Conservation (phyloP, 1,139 yeast genomes). For the Eremothecium gossypii region DNA sequence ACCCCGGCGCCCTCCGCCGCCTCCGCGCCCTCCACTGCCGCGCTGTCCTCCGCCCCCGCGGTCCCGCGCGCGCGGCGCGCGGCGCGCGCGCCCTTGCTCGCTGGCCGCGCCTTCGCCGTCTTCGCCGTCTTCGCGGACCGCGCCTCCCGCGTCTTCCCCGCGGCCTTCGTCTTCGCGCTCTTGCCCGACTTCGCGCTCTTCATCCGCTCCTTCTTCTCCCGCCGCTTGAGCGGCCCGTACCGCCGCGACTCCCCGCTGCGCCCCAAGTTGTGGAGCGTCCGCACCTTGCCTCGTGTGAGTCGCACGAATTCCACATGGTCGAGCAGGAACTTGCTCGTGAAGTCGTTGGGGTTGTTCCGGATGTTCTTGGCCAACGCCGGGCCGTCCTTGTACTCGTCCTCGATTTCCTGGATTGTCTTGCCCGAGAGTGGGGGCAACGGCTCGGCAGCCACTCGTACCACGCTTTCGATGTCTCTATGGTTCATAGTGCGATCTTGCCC, state of each 20-base stretch:
- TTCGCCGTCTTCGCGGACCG: too few relatives aligned
- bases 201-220: neutral
- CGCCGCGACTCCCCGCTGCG: neutral
- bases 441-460: conserved; percentile 2
- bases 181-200: neutral
- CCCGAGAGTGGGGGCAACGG: conserved; percentile 17
- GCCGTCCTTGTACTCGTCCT: conserved; percentile 11
- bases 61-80: neutral
- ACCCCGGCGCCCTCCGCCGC: too few relatives aligned
- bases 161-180: too few relatives aligned
- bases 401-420: conserved; percentile 13
- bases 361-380: conserved; percentile 10
- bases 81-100: too few relatives aligned
- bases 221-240: neutral
- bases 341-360: conserved; percentile 13
- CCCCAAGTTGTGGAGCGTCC: conserved; percentile 3
- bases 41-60: neutral
- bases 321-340: conserved; percentile 15
- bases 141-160: too few relatives aligned
- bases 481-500: neutral
- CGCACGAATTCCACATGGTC: conserved; percentile 12
- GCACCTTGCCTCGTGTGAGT: conserved; percentile 2
- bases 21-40: too few relatives aligned
- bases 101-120: too few relatives aligned
- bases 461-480: conserved; percentile 1